Evolutionary conservation across 495 filamentous ascomycete species (phyloP).

Genomic region (Acidiella bohemica): DNA sequence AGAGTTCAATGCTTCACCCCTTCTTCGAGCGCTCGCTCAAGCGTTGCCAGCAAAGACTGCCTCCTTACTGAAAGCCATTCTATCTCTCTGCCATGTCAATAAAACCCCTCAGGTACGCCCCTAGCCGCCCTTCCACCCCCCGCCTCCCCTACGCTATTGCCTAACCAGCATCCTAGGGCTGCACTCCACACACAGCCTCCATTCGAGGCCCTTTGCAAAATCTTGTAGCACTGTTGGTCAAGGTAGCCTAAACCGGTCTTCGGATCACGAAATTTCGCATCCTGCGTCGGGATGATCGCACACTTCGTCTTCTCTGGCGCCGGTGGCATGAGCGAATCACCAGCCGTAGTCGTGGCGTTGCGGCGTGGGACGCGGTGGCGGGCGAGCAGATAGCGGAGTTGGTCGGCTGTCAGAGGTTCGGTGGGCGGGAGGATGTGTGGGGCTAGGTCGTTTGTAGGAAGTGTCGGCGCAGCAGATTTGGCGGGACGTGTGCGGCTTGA

Average conservation of each 20-base stretch:
- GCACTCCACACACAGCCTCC: conserved; percentile 27
- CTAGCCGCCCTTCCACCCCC: conserved; percentile 24
- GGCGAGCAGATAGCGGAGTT: conserved; percentile 16
- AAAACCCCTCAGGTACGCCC: conserved; percentile 31
- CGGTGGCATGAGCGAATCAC: conserved; percentile 8
- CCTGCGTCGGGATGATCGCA: conserved; percentile 20
- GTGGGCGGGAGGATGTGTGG: conserved; percentile 14
- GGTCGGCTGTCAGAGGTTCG: conserved; percentile 14
- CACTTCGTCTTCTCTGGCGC: conserved; percentile 18
- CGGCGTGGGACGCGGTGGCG: neutral
- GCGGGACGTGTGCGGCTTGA: conserved; percentile 6
- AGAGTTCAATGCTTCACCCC: no score
- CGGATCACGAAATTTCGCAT: conserved; percentile 28
- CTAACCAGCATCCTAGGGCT: conserved; percentile 27
- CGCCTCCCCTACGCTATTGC: conserved; percentile 14
- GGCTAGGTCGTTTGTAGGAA: conserved; percentile 14
- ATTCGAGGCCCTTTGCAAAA: conserved; percentile 23
- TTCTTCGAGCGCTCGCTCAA: no score
- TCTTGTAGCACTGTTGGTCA: conserved; percentile 24
- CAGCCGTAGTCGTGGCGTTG: neutral
- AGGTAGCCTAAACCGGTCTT: conserved; percentile 27
- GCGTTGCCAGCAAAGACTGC: no score
- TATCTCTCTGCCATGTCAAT: no score
- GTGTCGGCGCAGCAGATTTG: conserved; percentile 20
- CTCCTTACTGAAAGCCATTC: no score